Evolutionary conservation across 257 asterid genomes (phyloP), one percentile per base, ranked within the genome.

Genomic region (Salvia splendens): DNA sequence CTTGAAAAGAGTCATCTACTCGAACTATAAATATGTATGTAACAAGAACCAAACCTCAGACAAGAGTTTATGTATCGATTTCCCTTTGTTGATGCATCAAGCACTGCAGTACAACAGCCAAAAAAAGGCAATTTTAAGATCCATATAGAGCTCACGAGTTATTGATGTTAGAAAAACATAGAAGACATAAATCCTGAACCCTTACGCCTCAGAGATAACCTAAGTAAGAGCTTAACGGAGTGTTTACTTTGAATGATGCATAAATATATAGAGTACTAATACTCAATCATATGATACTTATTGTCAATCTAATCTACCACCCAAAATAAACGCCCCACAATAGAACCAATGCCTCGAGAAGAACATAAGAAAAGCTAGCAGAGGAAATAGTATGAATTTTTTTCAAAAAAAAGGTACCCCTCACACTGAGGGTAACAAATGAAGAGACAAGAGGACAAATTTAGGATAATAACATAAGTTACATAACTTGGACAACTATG

Each of bases 11-110:
- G 62, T 45, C 33, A 1, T 64, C 10, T 30, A 50, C 45, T 70
- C 54, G 59, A 40, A 78, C 47, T 24, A 73, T 35, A 63, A 46
- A 49, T 1, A 54, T 53, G 15, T 55, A 69, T 11, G 17, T 33
- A 47, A 60, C 28, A 71, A 49, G 59, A 64, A 50, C 0, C 75
- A 42, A 73, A 94, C 99, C 99, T 91, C 74, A 94, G 88, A 78
- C 97, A 86, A 56, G 99, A 93, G 76, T 93, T 90, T 32, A 93
- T 86, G 73, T 86, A 90, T 11, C 92, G 85, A 64, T 86, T 90
- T 76, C 99, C 99, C 79, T 91, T 91, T 6, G 99, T 85, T 10
- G 97, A 82, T 67, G 97, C 89, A 80, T 91, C 99, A 51, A 94
- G 96, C 71, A 87, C 97, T 94, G 93, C 80, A 72, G 70, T 51